phyloP scores from a whole-genome alignment of 768 basidiomycete species.

The Phlebiopsis flavidoalba region DNA sequence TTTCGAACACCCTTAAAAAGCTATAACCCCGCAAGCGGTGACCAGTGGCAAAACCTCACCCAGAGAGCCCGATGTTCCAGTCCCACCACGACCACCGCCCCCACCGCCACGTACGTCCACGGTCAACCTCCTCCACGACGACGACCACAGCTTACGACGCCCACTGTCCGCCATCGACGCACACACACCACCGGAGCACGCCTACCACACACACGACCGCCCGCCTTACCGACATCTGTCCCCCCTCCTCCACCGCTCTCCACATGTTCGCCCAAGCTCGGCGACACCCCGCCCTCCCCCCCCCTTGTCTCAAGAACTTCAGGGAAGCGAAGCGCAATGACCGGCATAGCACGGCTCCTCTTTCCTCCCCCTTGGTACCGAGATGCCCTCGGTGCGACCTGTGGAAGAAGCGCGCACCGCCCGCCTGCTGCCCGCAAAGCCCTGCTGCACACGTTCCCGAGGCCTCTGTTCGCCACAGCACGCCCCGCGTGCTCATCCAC shows the following conservation, averaged over 20 bases:
- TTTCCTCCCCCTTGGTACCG: constrained; percentile 2
- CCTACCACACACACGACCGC: background rate
- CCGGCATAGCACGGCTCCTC: no score
- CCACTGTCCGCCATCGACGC: background rate
- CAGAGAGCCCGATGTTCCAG: background rate
- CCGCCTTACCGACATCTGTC: background rate
- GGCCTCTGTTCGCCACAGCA: background rate
- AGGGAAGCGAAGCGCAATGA: background rate
- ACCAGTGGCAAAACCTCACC: background rate
- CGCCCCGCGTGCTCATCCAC: background rate
- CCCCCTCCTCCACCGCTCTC: background rate
- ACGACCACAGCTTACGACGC: background rate
- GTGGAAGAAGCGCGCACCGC: background rate
- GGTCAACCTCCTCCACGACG: background rate
- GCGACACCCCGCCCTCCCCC: background rate
- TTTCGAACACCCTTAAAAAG: background rate
- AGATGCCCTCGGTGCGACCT: background rate
- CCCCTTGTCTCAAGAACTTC: no score
- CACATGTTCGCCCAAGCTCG: background rate
- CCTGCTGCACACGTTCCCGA: background rate
- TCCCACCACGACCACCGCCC: no score
- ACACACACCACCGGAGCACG: no score
- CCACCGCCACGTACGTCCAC: background rate
- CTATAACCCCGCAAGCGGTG: background rate
- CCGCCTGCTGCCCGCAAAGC: background rate